Base-by-base conservation (phyloP, 139 green algal species). In the Desmodesmus armatus region DNA sequence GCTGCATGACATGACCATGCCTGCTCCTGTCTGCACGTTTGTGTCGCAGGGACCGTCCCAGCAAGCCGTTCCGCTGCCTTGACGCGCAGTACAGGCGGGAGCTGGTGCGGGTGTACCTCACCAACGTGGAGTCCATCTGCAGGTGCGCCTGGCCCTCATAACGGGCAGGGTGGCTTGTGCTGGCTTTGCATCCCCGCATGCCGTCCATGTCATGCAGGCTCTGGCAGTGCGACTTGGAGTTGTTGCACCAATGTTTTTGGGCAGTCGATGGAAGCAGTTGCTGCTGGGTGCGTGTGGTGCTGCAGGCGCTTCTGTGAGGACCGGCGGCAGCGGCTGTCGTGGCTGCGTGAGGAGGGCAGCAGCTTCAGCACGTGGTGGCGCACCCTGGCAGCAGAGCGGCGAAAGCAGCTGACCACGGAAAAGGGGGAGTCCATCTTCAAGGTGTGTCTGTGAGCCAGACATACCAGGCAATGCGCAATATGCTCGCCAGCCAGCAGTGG, bases 91-190 rank as follows among this genome's bases (percentile, higher is more conserved):
- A 99, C 93, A 87, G 97, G 21, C 91, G 97, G 0, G 97, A 99
- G 94, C 95, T 99, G 62, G 94, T 98, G 84, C 94, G 97, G 0
- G 97, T 99, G 82, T 99, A 99, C 89, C 91, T 99, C 9, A 96
- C 94, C 47, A 99, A 99, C 86, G 96, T 99, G 82, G 97, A 99
- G 91, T 93, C 93, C 49, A 96, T 99, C 78, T 98, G 94, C 86
- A n/a, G n/a, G n/a, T n/a, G n/a, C n/a, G n/a, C n/a, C n/a, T n/a
- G n/a, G n/a, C n/a, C n/a, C n/a, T n/a, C n/a, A n/a, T n/a, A n/a
- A n/a, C n/a, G n/a, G n/a, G n/a, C n/a, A n/a, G n/a, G n/a, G n/a
- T n/a, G n/a, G n/a, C n/a, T n/a, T n/a, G n/a, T n/a, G n/a, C n/a
- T n/a, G n/a, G n/a, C n/a, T n/a, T n/a, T n/a, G n/a, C n/a, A n/a